phyloP scores from a whole-genome alignment of 75 land plant genomes.

The Cryptomeria japonica region DNA sequence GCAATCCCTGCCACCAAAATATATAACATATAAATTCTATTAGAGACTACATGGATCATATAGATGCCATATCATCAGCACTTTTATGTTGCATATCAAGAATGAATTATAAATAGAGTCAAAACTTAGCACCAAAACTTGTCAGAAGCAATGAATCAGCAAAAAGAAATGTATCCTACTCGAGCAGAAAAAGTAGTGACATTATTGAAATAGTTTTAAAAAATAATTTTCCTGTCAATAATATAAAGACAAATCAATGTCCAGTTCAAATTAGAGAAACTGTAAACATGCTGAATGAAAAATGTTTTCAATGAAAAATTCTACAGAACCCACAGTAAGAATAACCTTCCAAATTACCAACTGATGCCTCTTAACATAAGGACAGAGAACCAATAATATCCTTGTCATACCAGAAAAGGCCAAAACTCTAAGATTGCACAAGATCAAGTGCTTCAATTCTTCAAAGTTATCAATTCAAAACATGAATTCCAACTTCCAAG shows the following conservation, averaged over 20 bases:
- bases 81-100: neutral
- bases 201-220: neutral
- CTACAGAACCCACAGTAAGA: neutral
- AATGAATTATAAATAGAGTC: neutral
- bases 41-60: neutral
- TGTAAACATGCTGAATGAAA: neutral
- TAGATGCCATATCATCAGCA: neutral
- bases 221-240: neutral
- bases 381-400: neutral
- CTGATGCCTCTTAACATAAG: neutral
- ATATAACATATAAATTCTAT: neutral
- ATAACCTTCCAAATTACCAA: neutral
- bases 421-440: neutral
- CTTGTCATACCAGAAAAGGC: neutral
- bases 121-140: neutral
- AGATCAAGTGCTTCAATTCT: neutral
- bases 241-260: neutral
- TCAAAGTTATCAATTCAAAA: neutral
- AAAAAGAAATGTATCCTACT: neutral
- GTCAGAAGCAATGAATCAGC: neutral
- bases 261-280: neutral
- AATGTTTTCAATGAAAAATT: neutral
- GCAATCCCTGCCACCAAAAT: slow-evolving; percentile 9
- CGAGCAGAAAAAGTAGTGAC: neutral
- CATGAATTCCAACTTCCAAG: neutral